These are phyloP conservation scores for Talaromyces trachyspermus DNA, from an alignment of 495 filamentous ascomycete genomes.

Conservation along the genomic window DNA sequence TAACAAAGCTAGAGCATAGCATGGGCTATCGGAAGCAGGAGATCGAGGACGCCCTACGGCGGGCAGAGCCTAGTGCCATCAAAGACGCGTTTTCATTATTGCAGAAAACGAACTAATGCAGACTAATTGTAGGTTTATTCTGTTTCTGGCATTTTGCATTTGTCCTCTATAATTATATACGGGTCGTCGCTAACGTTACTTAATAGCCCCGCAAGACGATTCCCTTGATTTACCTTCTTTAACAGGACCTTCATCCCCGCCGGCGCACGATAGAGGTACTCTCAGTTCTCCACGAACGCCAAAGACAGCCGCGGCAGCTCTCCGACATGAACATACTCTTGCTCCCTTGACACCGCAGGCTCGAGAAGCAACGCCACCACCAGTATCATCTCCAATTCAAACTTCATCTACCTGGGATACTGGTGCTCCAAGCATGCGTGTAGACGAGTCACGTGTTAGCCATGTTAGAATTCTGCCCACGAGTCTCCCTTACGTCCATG, in stretches of 20 bases:
- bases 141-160: not conserved
- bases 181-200: too few relatives aligned
- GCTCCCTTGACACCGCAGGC: constrained; percentile 9
- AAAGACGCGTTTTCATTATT: constrained; percentile 98
- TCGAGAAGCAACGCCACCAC: constrained; percentile 7
- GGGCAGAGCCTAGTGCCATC: constrained; percentile 91
- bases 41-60: constrained; percentile 85
- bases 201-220: constrained; percentile 35
- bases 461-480: constrained; percentile 87
- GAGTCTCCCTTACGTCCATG: constrained; percentile 82
- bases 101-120: constrained; percentile 98
- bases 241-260: constrained; percentile 13
- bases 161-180: too few relatives aligned
- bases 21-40: constrained; percentile 96
- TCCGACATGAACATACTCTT: constrained; percentile 16
- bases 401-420: not conserved
- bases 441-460: constrained; percentile 45
- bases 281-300: constrained; percentile 13
- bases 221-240: constrained; percentile 24
- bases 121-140: constrained; percentile 60
- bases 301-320: constrained; percentile 16
- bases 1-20: constrained; percentile 89
- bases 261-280: constrained; percentile 14
- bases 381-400: not conserved
- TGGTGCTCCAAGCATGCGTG: constrained; percentile 13